Evolutionary conservation across 1,284 basidiomycete species (phyloP).

Genomic region (Pyrrhoderma lamaoense): DNA sequence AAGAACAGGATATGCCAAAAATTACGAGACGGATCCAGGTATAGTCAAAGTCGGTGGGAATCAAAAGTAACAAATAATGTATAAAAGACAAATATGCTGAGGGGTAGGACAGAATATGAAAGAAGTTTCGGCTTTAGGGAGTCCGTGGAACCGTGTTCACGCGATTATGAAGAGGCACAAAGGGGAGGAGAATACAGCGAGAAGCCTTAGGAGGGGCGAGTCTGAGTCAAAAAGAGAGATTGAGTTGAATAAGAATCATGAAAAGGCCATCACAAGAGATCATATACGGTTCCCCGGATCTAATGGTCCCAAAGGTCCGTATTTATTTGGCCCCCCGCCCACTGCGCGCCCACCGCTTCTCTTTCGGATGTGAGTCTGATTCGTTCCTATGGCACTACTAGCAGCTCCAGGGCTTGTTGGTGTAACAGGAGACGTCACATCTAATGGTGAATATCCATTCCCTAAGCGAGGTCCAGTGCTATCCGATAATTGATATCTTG

Average conservation of each 20-base stretch:
- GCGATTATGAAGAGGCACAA: too few relatives aligned
- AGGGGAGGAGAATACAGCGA: too few relatives aligned
- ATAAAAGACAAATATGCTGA: not conserved
- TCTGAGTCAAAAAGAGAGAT: not conserved
- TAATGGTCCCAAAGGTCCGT: constrained; percentile 72
- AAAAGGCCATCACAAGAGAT: not conserved
- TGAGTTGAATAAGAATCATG: not conserved
- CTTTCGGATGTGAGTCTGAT: constrained; percentile 37
- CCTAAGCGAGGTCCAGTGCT: constrained; percentile 33
- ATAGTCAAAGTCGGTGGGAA: too few relatives aligned
- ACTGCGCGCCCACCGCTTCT: constrained; percentile 34
- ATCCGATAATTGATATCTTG: constrained; percentile 59
- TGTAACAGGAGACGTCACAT: constrained; percentile 43
- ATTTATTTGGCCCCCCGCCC: constrained; percentile 36
- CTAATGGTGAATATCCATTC: constrained; percentile 26
- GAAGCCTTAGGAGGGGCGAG: too few relatives aligned
- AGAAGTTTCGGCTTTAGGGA: too few relatives aligned
- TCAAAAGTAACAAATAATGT: too few relatives aligned
- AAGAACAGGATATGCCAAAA: too few relatives aligned
- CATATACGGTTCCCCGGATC: constrained; percentile 41
- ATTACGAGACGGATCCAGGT: too few relatives aligned
- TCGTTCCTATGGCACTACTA: constrained; percentile 32
- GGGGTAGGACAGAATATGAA: not conserved
- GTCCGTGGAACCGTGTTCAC: too few relatives aligned
- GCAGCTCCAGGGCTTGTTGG: constrained; percentile 26